Base-by-base conservation (phyloP, 768 basidiomycete genomes). In the Thelephora ganbajun region DNA sequence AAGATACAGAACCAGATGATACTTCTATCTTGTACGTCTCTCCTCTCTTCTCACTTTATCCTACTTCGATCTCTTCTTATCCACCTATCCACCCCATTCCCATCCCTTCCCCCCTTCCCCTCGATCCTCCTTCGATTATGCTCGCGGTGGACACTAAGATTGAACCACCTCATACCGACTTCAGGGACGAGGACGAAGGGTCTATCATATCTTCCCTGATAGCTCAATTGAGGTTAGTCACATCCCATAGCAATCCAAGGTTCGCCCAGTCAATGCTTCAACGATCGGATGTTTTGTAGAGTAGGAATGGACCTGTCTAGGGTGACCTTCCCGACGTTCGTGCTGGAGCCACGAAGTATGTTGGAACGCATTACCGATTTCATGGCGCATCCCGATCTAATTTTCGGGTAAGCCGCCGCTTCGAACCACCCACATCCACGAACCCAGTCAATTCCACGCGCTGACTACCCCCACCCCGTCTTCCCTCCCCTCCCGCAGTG, bases 301-400 rank as follows among this genome's bases (percentile, higher is more conserved):
- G 84, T 92, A 52, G 94, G 93, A 36, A 96, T 96, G 93, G 96
- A 99, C 66, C 79, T 97, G 50, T 82, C 80, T 54, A 84, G 90
- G 66, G 91, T 98, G 51, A 91, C 90, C 13, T 86, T 91, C 63
- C 90, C 89, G 35, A 85, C 83, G 0, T 99, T 98, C 58, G 94
- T 99, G 0, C 78, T 99, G 49, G 94, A 99, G 66, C 96, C 96
- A 5, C 72, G 96, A 59, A 91, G 88, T 57, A 90, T 97, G 85
- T 77, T 97, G 43, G 96, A 99, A 69, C 80, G 96, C 54, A 94
- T 99, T 57, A 98, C 96, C 33, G 94, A 99, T 69, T 99, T 99
- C 66, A 93, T 98, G 83, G 84, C 91, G 48, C 96, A 98, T 66
- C 92, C 96, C 26, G 93, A 99, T 68, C 81, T 98, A 60, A 77